These are phyloP conservation scores for Penicillium sp. DNA, from an alignment of 2,329 filamentous ascomycete genomes.

Conservation along the genomic window DNA sequence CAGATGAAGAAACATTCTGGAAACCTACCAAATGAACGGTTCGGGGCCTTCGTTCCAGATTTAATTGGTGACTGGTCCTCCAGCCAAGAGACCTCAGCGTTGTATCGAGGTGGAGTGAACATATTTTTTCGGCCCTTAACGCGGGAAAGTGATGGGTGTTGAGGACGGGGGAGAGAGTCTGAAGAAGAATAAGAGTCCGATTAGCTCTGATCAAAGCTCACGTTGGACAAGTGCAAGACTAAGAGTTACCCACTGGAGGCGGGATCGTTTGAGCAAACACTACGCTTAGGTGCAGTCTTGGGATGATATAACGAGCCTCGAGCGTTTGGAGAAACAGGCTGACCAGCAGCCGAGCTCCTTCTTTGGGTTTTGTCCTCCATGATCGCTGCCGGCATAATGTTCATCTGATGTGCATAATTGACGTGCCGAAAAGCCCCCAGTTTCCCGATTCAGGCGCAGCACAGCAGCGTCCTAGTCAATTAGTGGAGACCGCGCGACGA, in stretches of 20 bases:
- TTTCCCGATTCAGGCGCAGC: slow-evolving; percentile 21
- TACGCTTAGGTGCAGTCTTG: slow-evolving; percentile 16
- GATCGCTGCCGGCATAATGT: slow-evolving; percentile 16
- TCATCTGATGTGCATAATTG: slow-evolving; percentile 26
- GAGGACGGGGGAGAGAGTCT: slow-evolving; percentile 26
- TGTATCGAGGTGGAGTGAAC: slow-evolving; percentile 30
- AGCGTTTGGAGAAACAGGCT: slow-evolving; percentile 25
- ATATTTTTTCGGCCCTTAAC: slow-evolving; percentile 32
- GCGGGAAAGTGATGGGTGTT: slow-evolving; percentile 31
- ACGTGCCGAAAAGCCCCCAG: slow-evolving; percentile 19
- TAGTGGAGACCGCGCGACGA: slow-evolving; percentile 7
- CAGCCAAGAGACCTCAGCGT: slow-evolving; percentile 30
- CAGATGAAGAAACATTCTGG: background rate
- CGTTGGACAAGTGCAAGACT: background rate
- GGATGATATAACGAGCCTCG: slow-evolving; percentile 26
- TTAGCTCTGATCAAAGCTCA: slow-evolving; percentile 14
- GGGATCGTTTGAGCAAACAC: slow-evolving; percentile 20
- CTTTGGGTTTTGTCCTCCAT: slow-evolving; percentile 29
- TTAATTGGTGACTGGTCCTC: slow-evolving; percentile 29
- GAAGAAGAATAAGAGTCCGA: slow-evolving; percentile 4
- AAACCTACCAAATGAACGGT: slow-evolving; percentile 25
- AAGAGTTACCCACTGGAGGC: slow-evolving; percentile 23
- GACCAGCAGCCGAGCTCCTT: slow-evolving; percentile 25
- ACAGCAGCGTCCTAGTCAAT: slow-evolving; percentile 20
- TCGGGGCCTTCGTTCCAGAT: slow-evolving; percentile 23